Percentiles rank a stretch among this genome's conserved stretches.
Evolutionary conservation across 306 rosid genomes (phyloP).

Genomic region (Quercus agrifolia): DNA sequence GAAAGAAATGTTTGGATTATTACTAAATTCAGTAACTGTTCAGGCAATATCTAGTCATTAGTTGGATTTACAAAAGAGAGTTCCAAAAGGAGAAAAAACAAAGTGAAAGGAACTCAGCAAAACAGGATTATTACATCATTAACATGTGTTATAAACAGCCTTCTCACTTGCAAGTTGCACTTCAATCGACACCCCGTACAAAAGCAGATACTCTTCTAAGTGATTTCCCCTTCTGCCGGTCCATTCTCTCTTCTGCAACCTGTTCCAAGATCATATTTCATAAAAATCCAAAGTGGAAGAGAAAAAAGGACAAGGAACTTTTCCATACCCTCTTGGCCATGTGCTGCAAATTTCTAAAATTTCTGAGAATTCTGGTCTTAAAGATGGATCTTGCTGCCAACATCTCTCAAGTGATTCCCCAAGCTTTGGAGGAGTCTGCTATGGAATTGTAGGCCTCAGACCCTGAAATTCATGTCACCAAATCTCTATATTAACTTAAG

Average conservation of each 20-base stretch:
- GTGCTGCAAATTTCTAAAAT: constrained; percentile 43
- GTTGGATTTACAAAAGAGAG: too few relatives aligned
- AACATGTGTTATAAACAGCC: neutral
- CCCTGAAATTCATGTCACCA: constrained; percentile 55
- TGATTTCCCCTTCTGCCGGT: constrained; percentile 29
- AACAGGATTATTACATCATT: neutral
- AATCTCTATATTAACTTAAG: neutral
- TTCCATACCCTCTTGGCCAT: constrained; percentile 36
- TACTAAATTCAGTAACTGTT: too few relatives aligned
- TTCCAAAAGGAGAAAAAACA: neutral
- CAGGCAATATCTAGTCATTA: too few relatives aligned
- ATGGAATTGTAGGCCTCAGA: constrained; percentile 65
- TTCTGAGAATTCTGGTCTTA: constrained; percentile 75
- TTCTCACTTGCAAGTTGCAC: neutral
- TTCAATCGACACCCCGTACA: neutral
- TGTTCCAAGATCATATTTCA: constrained; percentile 5
- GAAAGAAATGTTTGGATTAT: neutral
- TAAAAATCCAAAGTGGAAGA: neutral
- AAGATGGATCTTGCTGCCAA: constrained; percentile 68
- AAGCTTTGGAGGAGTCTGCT: constrained; percentile 52
- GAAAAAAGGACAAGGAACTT: neutral
- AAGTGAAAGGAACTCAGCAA: neutral
- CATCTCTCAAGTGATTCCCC: constrained; percentile 57
- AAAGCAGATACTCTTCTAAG: constrained; percentile 14
- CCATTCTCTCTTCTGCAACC: constrained; percentile 30